These are phyloP conservation scores for Stemphylium vesicarium DNA, from an alignment of 2,329 filamentous ascomycete genomes.

Conservation along the genomic window DNA sequence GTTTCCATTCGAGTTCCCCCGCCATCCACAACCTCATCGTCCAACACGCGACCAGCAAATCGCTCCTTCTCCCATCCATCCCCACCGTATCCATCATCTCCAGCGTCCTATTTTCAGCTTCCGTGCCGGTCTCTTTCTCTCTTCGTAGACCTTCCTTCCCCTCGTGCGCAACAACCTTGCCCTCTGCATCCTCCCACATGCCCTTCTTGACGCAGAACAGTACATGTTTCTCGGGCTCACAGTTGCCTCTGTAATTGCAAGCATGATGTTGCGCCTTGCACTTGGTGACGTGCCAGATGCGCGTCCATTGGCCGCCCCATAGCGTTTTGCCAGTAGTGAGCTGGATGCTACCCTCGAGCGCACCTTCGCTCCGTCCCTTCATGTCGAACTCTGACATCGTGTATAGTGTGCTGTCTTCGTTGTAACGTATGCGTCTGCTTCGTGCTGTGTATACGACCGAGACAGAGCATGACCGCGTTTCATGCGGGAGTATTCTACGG, in stretches of 20 bases:
- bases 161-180: conserved; percentile 18
- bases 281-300: conserved; percentile 30
- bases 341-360: conserved; percentile 14
- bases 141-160: neutral
- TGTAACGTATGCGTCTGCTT: conserved; percentile 19
- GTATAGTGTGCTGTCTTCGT: conserved; percentile 31
- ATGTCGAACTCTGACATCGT: conserved; percentile 26
- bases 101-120: conserved; percentile 7
- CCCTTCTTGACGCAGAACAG: conserved; percentile 29
- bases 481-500: conserved; percentile 23
- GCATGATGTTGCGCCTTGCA: conserved; percentile 17
- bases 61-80: conserved; percentile 14
- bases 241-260: neutral
- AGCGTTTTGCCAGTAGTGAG: conserved; percentile 23
- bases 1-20: conserved; percentile 26
- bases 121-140: neutral
- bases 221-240: conserved; percentile 28
- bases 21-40: conserved; percentile 31
- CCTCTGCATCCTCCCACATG: conserved; percentile 29
- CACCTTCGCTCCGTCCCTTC: conserved; percentile 19
- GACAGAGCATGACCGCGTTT: conserved; percentile 21
- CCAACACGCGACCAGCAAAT: conserved; percentile 38
- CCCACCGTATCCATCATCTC: conserved; percentile 16
- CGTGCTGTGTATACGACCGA: conserved; percentile 6
- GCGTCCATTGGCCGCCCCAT: conserved; percentile 24